Evolutionary conservation across 2,329 filamentous ascomycete species (phyloP).

Genomic region (Penicillium sp.): DNA sequence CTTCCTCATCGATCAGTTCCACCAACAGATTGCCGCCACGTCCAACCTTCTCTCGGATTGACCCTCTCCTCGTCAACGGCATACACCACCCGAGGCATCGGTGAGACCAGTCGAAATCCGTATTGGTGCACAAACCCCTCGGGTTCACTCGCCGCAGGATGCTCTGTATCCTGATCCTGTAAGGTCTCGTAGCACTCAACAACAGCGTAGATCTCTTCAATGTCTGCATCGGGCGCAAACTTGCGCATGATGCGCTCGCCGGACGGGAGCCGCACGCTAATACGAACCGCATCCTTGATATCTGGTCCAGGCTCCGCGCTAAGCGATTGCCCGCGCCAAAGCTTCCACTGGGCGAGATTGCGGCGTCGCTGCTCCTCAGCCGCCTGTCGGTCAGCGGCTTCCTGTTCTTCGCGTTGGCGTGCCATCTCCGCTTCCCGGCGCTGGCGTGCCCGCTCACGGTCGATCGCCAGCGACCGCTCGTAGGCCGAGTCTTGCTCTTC

Average conservation of each 20-base stretch:
- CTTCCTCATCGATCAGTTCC: constrained; percentile 63
- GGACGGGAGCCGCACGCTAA: constrained; percentile 61
- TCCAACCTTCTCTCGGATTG: constrained; percentile 72
- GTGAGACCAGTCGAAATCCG: constrained; percentile 78
- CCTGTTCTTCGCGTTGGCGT: constrained; percentile 61
- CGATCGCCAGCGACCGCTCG: constrained; percentile 82
- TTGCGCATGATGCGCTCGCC: constrained; percentile 74
- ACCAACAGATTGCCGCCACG: constrained; percentile 86
- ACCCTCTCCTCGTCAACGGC: constrained; percentile 65
- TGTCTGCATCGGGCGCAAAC: constrained; percentile 66
- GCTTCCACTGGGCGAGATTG: constrained; percentile 70
- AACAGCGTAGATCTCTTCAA: constrained; percentile 94
- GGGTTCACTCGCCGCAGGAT: constrained; percentile 53
- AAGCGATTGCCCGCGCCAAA: constrained; percentile 72
- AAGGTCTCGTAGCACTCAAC: constrained; percentile 83
- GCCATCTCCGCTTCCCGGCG: constrained; percentile 72
- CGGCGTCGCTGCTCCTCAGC: constrained; percentile 58
- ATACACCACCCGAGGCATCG: constrained; percentile 81
- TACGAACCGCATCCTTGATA: constrained; percentile 69
- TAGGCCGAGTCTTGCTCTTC: constrained; percentile 91
- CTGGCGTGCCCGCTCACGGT: constrained; percentile 78
- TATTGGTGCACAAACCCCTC: constrained; percentile 76
- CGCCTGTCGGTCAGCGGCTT: constrained; percentile 63
- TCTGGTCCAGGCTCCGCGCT: constrained; percentile 65
- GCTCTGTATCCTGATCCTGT: constrained; percentile 41